Conservation (phyloP, 805 yeast genomes). For the Suhomyces sp. region DNA sequence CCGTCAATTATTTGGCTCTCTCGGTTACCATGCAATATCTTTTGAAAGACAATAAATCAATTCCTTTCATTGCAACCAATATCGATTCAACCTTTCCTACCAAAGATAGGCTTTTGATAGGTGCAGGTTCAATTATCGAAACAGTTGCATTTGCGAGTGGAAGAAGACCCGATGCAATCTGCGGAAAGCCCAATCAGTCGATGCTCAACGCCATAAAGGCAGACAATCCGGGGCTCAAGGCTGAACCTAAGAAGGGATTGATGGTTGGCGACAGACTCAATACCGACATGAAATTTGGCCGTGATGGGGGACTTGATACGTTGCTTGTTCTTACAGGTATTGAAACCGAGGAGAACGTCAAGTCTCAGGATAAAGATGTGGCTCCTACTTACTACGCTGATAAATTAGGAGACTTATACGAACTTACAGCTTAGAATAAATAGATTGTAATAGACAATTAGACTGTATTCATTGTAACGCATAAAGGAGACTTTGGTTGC, state of each 20-base stretch:
- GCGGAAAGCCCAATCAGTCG: constrained; percentile 88
- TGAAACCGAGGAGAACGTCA: constrained; percentile 66
- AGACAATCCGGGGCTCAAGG: constrained; percentile 44
- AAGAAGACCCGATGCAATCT: constrained; percentile 74
- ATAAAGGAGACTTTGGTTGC: not conserved
- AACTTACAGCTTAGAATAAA: constrained; percentile 25
- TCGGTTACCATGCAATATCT: constrained; percentile 82
- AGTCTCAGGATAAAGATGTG: constrained; percentile 31
- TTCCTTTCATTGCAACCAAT: constrained; percentile 87
- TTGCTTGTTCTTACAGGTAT: constrained; percentile 89
- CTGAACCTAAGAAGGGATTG: constrained; percentile 60
- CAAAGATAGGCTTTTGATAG: constrained; percentile 81
- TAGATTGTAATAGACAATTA: not conserved
- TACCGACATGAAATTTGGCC: constrained; percentile 92
- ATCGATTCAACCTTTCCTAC: constrained; percentile 93
- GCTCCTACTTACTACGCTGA: constrained; percentile 69
- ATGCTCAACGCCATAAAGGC: constrained; percentile 90
- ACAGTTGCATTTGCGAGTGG: constrained; percentile 71
- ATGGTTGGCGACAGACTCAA: constrained; percentile 96
- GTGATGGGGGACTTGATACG: constrained; percentile 82
- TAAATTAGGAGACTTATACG: constrained; percentile 75
- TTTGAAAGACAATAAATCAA: constrained; percentile 48
- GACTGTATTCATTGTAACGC: not conserved
- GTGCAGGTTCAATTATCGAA: constrained; percentile 91
- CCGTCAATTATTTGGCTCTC: constrained; percentile 76